Evolutionary conservation across 2,329 filamentous ascomycete genomes (phyloP).

Genomic region (Exophiala mesophila): DNA sequence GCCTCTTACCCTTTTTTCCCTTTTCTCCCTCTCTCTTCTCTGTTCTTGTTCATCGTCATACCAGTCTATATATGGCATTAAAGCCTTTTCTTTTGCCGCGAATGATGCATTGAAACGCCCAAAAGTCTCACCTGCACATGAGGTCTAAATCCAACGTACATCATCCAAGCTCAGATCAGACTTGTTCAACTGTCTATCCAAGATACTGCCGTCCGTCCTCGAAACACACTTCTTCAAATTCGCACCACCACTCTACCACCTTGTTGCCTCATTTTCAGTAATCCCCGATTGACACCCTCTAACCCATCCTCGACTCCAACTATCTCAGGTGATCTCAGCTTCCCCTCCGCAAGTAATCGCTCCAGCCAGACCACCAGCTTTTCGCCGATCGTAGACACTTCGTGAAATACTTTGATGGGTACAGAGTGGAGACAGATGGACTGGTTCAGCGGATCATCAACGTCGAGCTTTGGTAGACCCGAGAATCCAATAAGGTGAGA

Average conservation of each 20-base stretch:
- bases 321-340: conserved; percentile 62
- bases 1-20: too few relatives aligned
- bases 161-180: too few relatives aligned
- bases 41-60: too few relatives aligned
- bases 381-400: conserved; percentile 59
- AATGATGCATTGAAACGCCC: too few relatives aligned
- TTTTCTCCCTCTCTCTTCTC: too few relatives aligned
- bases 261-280: conserved; percentile 62
- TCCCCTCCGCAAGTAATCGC: conserved; percentile 49
- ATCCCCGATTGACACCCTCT: conserved; percentile 60
- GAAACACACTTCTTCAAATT: too few relatives aligned
- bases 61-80: too few relatives aligned
- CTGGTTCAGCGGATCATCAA: conserved; percentile 23
- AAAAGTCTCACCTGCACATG: too few relatives aligned
- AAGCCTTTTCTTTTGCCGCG: too few relatives aligned
- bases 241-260: conserved; percentile 64
- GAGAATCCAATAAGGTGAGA: conserved; percentile 64
- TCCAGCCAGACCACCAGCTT: conserved; percentile 64
- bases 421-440: conserved; percentile 58
- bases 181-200: too few relatives aligned
- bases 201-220: too few relatives aligned
- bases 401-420: conserved; percentile 72
- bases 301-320: conserved; percentile 57
- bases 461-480: conserved; percentile 57
- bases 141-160: too few relatives aligned